phyloP scores from a whole-genome alignment of 2,329 filamentous ascomycete genomes.

The Xylaria polymorpha region DNA sequence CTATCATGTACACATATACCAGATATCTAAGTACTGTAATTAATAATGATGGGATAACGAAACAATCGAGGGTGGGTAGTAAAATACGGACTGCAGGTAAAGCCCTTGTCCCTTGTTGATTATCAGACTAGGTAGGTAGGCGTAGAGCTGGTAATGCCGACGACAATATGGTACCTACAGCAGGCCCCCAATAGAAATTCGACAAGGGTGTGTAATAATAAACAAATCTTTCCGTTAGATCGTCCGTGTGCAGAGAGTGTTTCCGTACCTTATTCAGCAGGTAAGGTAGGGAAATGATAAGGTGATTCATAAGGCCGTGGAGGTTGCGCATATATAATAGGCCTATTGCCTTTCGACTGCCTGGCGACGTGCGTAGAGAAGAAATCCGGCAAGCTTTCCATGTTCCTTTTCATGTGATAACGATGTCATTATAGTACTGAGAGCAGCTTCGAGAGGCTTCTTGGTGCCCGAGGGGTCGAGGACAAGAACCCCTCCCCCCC shows the following conservation, averaged over 20 bases:
- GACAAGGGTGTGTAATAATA: slow-evolving; percentile 6
- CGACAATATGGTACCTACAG: slow-evolving; percentile 6
- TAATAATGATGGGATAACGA: slow-evolving; percentile 12
- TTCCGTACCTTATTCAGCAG: background rate
- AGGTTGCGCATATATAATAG: background rate
- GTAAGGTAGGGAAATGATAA: background rate
- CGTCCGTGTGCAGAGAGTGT: background rate
- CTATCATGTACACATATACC: slow-evolving; percentile 18
- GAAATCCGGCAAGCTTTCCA: background rate
- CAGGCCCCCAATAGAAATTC: background rate
- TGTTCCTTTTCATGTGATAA: slow-evolving; percentile 12
- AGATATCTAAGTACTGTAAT: slow-evolving; percentile 2
- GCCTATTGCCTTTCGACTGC: background rate
- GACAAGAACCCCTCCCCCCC: slow-evolving; percentile 18
- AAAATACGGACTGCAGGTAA: background rate
- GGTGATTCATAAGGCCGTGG: slow-evolving; percentile 2
- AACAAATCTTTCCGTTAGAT: slow-evolving; percentile 1
- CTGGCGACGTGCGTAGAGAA: background rate
- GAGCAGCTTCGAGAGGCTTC: slow-evolving; percentile 16
- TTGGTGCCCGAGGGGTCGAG: slow-evolving; percentile 18
- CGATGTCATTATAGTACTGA: slow-evolving; percentile 15
- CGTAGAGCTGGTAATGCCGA: slow-evolving; percentile 10
- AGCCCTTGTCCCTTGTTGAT: slow-evolving; percentile 13
- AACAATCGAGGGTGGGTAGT: background rate
- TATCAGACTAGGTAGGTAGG: background rate